Percentiles rank a stretch among this genome's conserved stretches.
Conservation (phyloP, 805 yeast species). For the Brettanomyces sp. region DNA sequence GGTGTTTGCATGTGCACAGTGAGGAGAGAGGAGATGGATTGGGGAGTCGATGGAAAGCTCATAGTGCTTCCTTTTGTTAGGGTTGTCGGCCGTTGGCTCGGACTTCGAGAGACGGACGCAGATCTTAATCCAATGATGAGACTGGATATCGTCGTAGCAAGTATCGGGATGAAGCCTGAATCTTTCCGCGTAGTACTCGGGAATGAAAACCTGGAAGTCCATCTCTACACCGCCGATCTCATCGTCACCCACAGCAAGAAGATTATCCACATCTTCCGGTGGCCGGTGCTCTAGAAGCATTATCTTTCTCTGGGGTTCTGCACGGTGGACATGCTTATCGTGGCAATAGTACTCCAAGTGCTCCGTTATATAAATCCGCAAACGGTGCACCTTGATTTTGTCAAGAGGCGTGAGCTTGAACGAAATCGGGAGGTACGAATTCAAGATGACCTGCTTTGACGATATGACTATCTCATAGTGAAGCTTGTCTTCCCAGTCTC, state of each 20-base stretch:
- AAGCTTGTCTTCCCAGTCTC: constrained; percentile 91
- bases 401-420: constrained; percentile 80
- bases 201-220: constrained; percentile 81
- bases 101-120: constrained; percentile 67
- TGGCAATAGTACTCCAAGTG: constrained; percentile 84
- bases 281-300: constrained; percentile 77
- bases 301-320: constrained; percentile 82
- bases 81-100: constrained; percentile 39
- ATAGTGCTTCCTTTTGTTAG: constrained; percentile 70
- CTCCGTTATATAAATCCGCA: constrained; percentile 80
- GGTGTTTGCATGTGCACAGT: constrained; percentile 76
- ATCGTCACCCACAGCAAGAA: constrained; percentile 32
- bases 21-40: constrained; percentile 65
- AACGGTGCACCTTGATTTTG: constrained; percentile 77
- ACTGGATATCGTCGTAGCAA: constrained; percentile 64
- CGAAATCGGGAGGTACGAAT: constrained; percentile 75
- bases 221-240: constrained; percentile 69
- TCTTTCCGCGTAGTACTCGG: constrained; percentile 51
- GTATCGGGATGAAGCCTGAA: constrained; percentile 78
- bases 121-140: constrained; percentile 93
- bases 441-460: constrained; percentile 78
- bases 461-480: constrained; percentile 87
- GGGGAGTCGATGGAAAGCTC: constrained; percentile 96
- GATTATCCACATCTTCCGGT: constrained; percentile 34
- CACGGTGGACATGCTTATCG: constrained; percentile 78